These are phyloP conservation scores for Pecoramyces ruminantium DNA, from an alignment of 192 early-diverging fungal species.

Conservation along the genomic window DNA sequence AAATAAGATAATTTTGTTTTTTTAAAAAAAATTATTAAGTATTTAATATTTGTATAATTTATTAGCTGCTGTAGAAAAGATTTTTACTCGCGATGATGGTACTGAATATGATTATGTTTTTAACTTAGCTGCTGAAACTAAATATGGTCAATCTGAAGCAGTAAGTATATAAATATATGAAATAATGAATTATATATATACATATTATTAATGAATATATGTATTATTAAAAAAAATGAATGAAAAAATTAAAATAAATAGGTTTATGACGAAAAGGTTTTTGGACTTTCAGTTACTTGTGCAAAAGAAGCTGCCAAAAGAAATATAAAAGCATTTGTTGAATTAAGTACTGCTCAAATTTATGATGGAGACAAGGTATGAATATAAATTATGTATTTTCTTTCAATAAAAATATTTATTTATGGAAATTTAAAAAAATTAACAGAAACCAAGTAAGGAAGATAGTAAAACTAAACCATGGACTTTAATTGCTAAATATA, in stretches of 20 bases:
- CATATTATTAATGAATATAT: too few species aligned
- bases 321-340: slow-evolving; percentile 56
- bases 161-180: too few species aligned
- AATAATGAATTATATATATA: too few species aligned
- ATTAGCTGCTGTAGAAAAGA: slow-evolving; percentile 50
- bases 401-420: background rate
- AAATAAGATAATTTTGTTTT: too few species aligned
- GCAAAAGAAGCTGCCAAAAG: slow-evolving; percentile 68
- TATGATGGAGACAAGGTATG: slow-evolving; percentile 68
- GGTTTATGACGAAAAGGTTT: slow-evolving; percentile 71
- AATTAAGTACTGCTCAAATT: slow-evolving; percentile 81
- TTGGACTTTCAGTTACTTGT: slow-evolving; percentile 49
- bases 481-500: slow-evolving; percentile 57
- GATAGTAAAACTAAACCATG: slow-evolving; percentile 65
- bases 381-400: too few species aligned
- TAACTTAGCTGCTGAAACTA: slow-evolving; percentile 86
- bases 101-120: slow-evolving; percentile 76
- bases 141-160: slow-evolving; percentile 70
- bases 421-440: slow-evolving; percentile 13
- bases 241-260: slow-evolving; percentile 8
- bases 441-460: slow-evolving; percentile 37
- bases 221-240: too few species aligned
- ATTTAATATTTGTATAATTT: background rate
- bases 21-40: too few species aligned
- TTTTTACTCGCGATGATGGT: slow-evolving; percentile 50